Evolutionary conservation across 78 protist species (phyloP).

Genomic region (Polysphondylium violaceum): DNA sequence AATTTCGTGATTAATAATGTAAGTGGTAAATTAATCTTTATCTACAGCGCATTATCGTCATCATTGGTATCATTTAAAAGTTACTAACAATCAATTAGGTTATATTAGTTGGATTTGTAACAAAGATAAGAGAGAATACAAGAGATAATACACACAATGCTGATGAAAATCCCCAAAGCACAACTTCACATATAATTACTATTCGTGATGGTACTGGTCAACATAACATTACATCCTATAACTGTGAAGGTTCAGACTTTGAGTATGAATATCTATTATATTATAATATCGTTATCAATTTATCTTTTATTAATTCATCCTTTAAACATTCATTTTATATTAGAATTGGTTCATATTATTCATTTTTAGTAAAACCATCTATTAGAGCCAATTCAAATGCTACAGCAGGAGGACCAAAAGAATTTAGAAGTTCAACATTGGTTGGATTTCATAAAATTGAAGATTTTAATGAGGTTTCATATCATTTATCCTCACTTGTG

Average conservation of each 20-base stretch:
- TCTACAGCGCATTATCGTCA: too few relatives aligned
- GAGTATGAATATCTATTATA: neutral
- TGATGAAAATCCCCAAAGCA: too few relatives aligned
- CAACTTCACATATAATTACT: too few relatives aligned
- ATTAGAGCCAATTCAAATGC: neutral
- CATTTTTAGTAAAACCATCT: conserved; percentile 2
- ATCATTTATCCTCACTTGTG: neutral
- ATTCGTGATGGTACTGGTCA: conserved; percentile 16
- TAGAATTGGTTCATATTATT: neutral
- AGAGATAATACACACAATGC: too few relatives aligned
- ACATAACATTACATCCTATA: neutral
- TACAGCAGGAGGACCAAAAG: neutral
- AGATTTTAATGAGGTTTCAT: conserved; percentile 7
- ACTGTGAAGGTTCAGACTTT: neutral
- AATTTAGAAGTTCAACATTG: neutral
- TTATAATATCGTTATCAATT: too few relatives aligned
- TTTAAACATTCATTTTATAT: neutral
- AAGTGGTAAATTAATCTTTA: too few relatives aligned
- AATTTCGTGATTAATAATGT: too few relatives aligned
- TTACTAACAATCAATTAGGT: too few relatives aligned
- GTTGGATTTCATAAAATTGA: neutral
- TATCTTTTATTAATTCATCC: neutral
- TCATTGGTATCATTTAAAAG: too few relatives aligned
- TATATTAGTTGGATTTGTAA: too few relatives aligned
- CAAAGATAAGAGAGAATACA: too few relatives aligned